Evolutionary conservation across 805 yeast species (phyloP).

Genomic region (Metschnikowia colocasiae): DNA sequence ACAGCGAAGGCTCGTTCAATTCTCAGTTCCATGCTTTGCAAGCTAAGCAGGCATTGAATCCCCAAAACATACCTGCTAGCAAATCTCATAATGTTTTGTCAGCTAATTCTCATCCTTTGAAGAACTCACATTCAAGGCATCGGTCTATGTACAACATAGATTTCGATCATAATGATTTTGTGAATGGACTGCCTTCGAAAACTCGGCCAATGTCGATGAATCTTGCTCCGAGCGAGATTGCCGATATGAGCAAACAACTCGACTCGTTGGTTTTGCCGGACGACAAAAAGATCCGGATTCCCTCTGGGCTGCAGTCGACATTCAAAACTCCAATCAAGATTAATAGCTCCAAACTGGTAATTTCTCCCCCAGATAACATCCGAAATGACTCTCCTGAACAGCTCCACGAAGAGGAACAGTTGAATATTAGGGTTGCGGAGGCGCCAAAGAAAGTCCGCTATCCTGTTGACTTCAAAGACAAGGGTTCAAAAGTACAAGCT

Average conservation of each 20-base stretch:
- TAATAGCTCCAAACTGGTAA: constrained; percentile 1
- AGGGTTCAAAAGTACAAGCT: neutral
- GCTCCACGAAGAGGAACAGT: constrained; percentile 1
- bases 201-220: constrained; percentile 4
- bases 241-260: neutral
- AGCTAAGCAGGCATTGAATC: neutral
- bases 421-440: constrained; percentile 30
- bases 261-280: neutral
- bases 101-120: constrained; percentile 5
- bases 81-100: constrained; percentile 3
- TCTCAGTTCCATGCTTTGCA: constrained; percentile 18
- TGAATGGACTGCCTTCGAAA: neutral
- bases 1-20: constrained; percentile 25
- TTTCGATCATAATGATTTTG: constrained; percentile 8
- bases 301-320: neutral
- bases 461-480: constrained; percentile 36
- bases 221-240: neutral
- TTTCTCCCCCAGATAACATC: neutral
- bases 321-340: constrained; percentile 6
- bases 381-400: neutral
- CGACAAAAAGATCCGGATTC: neutral
- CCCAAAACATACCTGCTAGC: constrained; percentile 1
- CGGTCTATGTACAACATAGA: constrained; percentile 37
- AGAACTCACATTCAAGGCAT: constrained; percentile 32
- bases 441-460: constrained; percentile 38